Percentiles rank a stretch among this genome's conserved stretches.
These are phyloP conservation scores for Amanita rimosa DNA, from an alignment of 768 basidiomycete genomes.

Conservation along the genomic window DNA sequence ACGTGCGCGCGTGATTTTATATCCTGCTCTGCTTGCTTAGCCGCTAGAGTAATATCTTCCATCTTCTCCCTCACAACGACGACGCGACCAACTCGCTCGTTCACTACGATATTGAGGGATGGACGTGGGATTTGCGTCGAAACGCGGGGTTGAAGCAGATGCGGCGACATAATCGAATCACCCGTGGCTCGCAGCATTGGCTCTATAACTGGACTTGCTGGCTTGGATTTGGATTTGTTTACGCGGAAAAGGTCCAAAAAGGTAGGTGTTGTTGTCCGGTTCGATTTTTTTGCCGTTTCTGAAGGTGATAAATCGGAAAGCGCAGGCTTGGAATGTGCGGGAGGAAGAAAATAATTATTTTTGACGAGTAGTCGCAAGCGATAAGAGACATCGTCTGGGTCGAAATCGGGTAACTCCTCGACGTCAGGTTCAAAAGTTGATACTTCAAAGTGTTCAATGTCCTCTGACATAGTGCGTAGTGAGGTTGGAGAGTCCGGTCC, in stretches of 20 bases:
- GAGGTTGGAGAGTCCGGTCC: conserved; percentile 55
- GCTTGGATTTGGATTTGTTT: conserved; percentile 57
- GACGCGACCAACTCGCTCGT: conserved; percentile 44
- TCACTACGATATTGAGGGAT: conserved; percentile 19
- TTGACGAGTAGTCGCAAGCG: conserved; percentile 75
- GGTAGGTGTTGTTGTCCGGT: conserved; percentile 32
- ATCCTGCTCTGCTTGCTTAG: conserved; percentile 67
- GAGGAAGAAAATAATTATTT: conserved; percentile 84
- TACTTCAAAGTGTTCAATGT: conserved; percentile 28
- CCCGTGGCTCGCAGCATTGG: conserved; percentile 56
- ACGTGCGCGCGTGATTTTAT: conserved; percentile 41
- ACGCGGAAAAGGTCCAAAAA: conserved; percentile 68
- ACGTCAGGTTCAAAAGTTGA: conserved; percentile 39
- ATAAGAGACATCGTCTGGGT: conserved; percentile 75
- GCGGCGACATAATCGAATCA: conserved; percentile 43
- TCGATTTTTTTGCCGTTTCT: conserved; percentile 31
- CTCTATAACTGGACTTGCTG: conserved; percentile 29
- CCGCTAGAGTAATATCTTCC: conserved; percentile 56
- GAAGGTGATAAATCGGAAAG: conserved; percentile 47
- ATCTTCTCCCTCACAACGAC: conserved; percentile 80
- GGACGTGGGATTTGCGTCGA: conserved; percentile 25
- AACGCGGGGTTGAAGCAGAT: conserved; percentile 23
- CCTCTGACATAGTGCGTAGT: conserved; percentile 44
- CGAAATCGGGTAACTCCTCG: conserved; percentile 38
- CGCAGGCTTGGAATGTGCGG: conserved; percentile 75